Base-by-base conservation (phyloP, 1,139 yeast species). In the Yamadazyma diospyri region DNA sequence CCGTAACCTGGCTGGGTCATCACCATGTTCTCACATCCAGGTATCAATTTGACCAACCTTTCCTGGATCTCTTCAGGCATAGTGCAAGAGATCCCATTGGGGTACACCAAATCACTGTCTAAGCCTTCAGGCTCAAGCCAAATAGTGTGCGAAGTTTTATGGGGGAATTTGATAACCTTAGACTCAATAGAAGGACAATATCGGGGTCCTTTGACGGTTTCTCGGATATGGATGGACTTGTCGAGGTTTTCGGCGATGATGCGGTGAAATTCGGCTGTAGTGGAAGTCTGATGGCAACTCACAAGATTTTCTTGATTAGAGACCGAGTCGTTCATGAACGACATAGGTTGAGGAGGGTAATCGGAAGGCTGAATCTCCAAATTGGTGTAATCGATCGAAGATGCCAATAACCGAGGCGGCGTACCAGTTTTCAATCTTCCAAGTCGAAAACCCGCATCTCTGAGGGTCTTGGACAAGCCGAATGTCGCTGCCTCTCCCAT, bases 101-200 rank as follows among this genome's bases (percentile, higher is more conserved):
- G 99, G 51, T 94, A 94, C 4, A 92, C 82, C 17, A 86, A 64
- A 50, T 87, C 83, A 0, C 94, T 76, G 48, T 85, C 82, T 15
- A 88, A 62, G 0, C 98, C 98, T 54, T 94, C 99, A 0, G 97
- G 97, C 55, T 94, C 98, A 6, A 94, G 66, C 98, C 98, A 94
- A 5, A 94, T 79, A 37, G 79, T 72, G 53, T 94, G 98, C 1
- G 77, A 65, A 4, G 70, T 62, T 51, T 85, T 89, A 26, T 84
- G 82, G 4, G 86, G 71, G 51, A 94, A 94, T 45, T 88, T 75
- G 29, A 84, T 75, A 20, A 94, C 69, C 52, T 94, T 94, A 5
- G 95, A 79, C 53, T 94, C 99, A 29, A 94, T 79, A 0, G 97
- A 89, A 1, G 99, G 99, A 58, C 99, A 94, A 55, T 94, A 94